phyloP scores from a whole-genome alignment of 805 yeast genomes.

The Barnettozyma vustinii region DNA sequence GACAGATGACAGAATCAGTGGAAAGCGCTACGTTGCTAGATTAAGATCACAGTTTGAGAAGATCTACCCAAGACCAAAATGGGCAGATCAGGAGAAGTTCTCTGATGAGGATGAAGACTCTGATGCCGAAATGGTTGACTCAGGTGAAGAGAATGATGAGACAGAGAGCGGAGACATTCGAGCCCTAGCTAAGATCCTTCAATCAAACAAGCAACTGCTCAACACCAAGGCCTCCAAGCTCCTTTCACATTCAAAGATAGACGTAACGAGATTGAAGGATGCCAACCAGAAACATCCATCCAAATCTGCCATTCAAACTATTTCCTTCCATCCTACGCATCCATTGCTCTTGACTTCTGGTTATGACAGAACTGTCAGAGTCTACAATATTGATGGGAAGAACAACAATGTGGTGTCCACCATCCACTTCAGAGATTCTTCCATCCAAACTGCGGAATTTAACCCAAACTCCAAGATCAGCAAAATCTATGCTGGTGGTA shows the following conservation, averaged over 20 bases:
- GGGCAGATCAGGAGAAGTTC: constrained; percentile 47
- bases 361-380: constrained; percentile 79
- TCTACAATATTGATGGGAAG: constrained; percentile 89
- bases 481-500: constrained; percentile 76
- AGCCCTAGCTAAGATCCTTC: constrained; percentile 35
- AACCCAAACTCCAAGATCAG: constrained; percentile 39
- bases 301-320: constrained; percentile 75
- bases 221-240: constrained; percentile 39
- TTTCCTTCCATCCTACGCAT: constrained; percentile 78
- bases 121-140: constrained; percentile 21
- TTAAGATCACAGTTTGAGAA: constrained; percentile 66
- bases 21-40: constrained; percentile 56
- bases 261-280: constrained; percentile 79
- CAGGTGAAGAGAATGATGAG: constrained; percentile 23
- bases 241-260: constrained; percentile 64
- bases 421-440: constrained; percentile 70
- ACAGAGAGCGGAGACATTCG: constrained; percentile 34
- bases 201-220: constrained; percentile 35
- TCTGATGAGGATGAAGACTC: constrained; percentile 23
- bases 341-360: constrained; percentile 90
- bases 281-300: constrained; percentile 71
- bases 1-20: constrained; percentile 47
- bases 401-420: constrained; percentile 76
- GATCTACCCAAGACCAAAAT: constrained; percentile 77
- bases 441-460: constrained; percentile 73